These are phyloP conservation scores for Phytophthora europaea DNA, from an alignment of 352 stramenopile species.

Conservation along the genomic window DNA sequence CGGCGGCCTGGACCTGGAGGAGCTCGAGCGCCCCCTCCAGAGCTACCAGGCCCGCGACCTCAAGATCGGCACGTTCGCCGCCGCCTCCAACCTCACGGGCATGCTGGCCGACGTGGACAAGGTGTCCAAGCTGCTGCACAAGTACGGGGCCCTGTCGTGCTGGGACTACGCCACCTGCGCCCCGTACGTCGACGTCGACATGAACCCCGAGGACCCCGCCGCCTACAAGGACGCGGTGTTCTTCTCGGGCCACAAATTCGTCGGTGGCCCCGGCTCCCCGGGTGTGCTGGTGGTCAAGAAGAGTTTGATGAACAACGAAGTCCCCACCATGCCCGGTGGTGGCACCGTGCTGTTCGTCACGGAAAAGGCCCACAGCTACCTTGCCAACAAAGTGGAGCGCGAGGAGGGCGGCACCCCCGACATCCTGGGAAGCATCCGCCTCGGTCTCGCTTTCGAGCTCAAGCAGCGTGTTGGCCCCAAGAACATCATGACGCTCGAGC, in stretches of 20 bases:
- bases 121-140: constrained; percentile 92
- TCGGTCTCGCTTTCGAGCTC: constrained; percentile 94
- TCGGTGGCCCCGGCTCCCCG: constrained; percentile 93
- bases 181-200: constrained; percentile 94
- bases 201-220: constrained; percentile 91
- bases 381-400: constrained; percentile 81
- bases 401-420: constrained; percentile 98
- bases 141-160: constrained; percentile 92
- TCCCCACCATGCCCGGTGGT: constrained; percentile 62
- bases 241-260: constrained; percentile 97
- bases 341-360: constrained; percentile 71
- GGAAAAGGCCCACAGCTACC: constrained; percentile 68
- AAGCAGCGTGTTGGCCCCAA: constrained; percentile 76
- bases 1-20: constrained; percentile 66
- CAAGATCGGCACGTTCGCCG: constrained; percentile 93
- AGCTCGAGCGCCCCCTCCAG: constrained; percentile 63
- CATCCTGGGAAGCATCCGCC: constrained; percentile 94
- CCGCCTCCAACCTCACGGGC: constrained; percentile 97
- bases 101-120: constrained; percentile 89
- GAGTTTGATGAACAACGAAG: constrained; percentile 69
- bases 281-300: constrained; percentile 97
- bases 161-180: constrained; percentile 97
- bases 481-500: constrained; percentile 72
- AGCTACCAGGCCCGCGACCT: constrained; percentile 59
- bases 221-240: constrained; percentile 96